Evolutionary conservation across 768 basidiomycete genomes (phyloP).

Genomic region (Neoboletus magnificus): DNA sequence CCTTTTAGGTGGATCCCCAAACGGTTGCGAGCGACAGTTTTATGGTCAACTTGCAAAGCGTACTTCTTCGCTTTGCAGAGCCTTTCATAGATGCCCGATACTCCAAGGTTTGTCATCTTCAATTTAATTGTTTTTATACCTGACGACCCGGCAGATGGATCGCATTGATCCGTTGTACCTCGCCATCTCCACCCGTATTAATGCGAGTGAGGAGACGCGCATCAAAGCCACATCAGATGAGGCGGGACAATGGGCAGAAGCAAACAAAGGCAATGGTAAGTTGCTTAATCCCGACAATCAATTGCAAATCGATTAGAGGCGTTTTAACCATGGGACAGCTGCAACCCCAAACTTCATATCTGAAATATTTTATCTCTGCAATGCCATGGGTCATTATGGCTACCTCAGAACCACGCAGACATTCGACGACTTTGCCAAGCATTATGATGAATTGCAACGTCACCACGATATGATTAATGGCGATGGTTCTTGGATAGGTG

Average conservation of each 20-base stretch:
- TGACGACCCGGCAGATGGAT: conserved; percentile 60
- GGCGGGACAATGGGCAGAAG: conserved; percentile 65
- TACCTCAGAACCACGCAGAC: conserved; percentile 77
- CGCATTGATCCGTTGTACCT: conserved; percentile 86
- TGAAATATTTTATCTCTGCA: conserved; percentile 86
- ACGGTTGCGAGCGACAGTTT: conserved; percentile 91
- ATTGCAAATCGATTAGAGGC: not conserved
- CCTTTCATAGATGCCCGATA: conserved; percentile 94
- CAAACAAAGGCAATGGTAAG: conserved; percentile 48
- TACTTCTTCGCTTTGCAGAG: conserved; percentile 82
- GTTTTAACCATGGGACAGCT: conserved; percentile 35
- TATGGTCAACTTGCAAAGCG: conserved; percentile 84
- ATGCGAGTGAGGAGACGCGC: conserved; percentile 86
- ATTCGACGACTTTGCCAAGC: conserved; percentile 69
- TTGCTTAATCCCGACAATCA: not conserved
- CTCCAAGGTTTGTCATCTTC: conserved; percentile 58
- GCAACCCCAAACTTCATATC: conserved; percentile 88
- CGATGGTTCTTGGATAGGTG: conserved; percentile 81
- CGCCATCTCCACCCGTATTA: conserved; percentile 65
- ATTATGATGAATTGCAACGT: conserved; percentile 71
- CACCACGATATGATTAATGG: conserved; percentile 74
- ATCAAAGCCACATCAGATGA: conserved; percentile 92
- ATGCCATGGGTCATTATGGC: conserved; percentile 88
- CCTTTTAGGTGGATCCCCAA: conserved; percentile 66
- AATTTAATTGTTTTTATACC: not conserved